Evolutionary conservation across 225 moss, liverwort and hornwort species (phyloP).

Genomic region (Thuidium tamariscinum): DNA sequence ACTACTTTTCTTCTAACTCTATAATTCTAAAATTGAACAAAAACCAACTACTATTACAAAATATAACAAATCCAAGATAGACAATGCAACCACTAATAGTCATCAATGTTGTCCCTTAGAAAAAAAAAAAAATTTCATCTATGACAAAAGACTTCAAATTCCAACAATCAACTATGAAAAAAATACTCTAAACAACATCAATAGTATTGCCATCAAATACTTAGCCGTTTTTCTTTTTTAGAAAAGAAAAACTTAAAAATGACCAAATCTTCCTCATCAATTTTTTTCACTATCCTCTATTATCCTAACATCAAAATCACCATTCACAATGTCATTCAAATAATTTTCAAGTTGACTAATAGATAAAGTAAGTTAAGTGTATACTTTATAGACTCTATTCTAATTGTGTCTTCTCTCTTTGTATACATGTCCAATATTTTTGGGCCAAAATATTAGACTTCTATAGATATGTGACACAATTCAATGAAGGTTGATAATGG

Average conservation of each 20-base stretch:
- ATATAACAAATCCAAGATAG: background rate
- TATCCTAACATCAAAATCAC: background rate
- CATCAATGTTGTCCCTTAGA: rapidly evolving
- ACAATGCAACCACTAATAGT: background rate
- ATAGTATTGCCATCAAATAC: background rate
- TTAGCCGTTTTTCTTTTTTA: background rate
- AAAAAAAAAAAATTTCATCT: background rate
- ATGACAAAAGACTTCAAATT: background rate
- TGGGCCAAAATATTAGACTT: no score
- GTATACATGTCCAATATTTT: background rate
- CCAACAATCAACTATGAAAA: background rate
- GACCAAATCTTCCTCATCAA: background rate
- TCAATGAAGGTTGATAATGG: background rate
- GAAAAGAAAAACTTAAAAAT: background rate
- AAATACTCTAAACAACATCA: background rate
- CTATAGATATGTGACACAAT: background rate
- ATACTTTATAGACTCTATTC: rapidly evolving
- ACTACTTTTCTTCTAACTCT: rapidly evolving
- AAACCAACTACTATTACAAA: background rate
- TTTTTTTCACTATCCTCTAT: background rate
- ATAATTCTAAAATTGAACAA: background rate
- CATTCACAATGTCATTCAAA: background rate
- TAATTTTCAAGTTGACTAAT: background rate
- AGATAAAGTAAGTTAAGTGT: background rate
- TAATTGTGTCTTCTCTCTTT: background rate